Conservation (phyloP, 208 protist genomes). For the Borovskyia barvae region DNA sequence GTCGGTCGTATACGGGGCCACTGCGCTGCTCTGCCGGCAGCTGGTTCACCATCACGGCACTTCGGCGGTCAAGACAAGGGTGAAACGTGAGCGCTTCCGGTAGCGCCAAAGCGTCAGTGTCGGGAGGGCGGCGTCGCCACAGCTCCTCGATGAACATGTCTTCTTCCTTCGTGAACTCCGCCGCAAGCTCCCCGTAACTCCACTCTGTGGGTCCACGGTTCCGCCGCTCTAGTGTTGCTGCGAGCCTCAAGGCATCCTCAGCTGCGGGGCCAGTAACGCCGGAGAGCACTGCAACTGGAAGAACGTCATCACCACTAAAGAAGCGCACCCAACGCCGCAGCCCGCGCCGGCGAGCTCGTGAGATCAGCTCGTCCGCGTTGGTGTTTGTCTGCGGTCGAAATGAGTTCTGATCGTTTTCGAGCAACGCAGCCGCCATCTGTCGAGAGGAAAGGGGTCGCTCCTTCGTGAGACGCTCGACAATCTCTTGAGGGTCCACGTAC, state of each 20-base stretch:
- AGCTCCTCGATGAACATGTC: not conserved
- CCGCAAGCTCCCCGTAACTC: conserved; percentile 13
- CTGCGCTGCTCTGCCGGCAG: conserved; percentile 15
- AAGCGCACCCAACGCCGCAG: conserved; percentile 22
- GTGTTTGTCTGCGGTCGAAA: conserved; percentile 17
- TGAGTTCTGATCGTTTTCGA: conserved; percentile 4
- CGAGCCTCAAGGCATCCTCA: conserved; percentile 12
- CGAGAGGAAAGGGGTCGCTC: conserved; percentile 2
- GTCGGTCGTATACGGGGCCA: conserved; percentile 41
- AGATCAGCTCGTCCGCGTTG: not conserved
- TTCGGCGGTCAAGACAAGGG: conserved; percentile 28
- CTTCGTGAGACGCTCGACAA: conserved; percentile 46
- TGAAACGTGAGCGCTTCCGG: conserved; percentile 37
- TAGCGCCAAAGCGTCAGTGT: not conserved
- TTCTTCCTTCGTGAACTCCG: not conserved
- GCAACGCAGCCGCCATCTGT: not conserved
- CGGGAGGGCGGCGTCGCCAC: conserved; percentile 18
- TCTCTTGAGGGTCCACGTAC: conserved; percentile 30
- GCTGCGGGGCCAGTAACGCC: conserved; percentile 4
- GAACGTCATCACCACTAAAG: conserved; percentile 5
- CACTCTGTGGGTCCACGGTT: conserved; percentile 12
- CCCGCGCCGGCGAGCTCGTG: conserved; percentile 14
- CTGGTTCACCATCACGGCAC: conserved; percentile 13
- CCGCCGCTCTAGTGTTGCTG: not conserved
- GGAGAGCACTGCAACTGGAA: not conserved